phyloP scores from a whole-genome alignment of 1,284 basidiomycete genomes.

The Tilletia indica region DNA sequence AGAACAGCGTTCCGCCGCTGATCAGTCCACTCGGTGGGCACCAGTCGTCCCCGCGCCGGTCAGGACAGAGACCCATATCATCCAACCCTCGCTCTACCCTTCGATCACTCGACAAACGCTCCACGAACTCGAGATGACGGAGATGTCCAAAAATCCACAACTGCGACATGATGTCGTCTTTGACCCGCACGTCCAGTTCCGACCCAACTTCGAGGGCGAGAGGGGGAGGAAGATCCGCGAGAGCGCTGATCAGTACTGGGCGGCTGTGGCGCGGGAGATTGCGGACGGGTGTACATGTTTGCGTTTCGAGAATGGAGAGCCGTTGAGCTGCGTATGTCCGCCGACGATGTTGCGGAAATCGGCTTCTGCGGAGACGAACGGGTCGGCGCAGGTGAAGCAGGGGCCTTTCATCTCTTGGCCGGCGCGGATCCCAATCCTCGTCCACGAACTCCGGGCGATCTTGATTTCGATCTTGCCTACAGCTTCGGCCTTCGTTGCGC shows the following conservation, averaged over 20 bases:
- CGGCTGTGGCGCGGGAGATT: conserved; percentile 74
- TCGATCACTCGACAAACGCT: conserved; percentile 79
- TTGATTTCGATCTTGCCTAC: conserved; percentile 73
- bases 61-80: background rate
- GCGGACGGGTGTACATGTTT: conserved; percentile 79
- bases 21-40: no score
- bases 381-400: conserved; percentile 41
- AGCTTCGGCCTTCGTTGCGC: conserved; percentile 48
- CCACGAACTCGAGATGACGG: conserved; percentile 77
- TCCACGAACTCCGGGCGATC: conserved; percentile 76
- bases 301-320: conserved; percentile 62
- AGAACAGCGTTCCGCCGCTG: no score
- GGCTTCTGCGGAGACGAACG: background rate
- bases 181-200: conserved; percentile 58
- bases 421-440: conserved; percentile 71
- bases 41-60: no score
- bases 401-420: conserved; percentile 58
- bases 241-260: conserved; percentile 79
- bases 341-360: background rate
- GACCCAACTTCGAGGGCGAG: conserved; percentile 57
- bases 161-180: conserved; percentile 89
- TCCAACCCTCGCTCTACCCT: conserved; percentile 66
- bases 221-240: conserved; percentile 70
- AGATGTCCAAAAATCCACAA: conserved; percentile 83
- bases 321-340: conserved; percentile 54